Base-by-base conservation (phyloP, 176 grass and related monocot species). In the Cenchrus purpureus region DNA sequence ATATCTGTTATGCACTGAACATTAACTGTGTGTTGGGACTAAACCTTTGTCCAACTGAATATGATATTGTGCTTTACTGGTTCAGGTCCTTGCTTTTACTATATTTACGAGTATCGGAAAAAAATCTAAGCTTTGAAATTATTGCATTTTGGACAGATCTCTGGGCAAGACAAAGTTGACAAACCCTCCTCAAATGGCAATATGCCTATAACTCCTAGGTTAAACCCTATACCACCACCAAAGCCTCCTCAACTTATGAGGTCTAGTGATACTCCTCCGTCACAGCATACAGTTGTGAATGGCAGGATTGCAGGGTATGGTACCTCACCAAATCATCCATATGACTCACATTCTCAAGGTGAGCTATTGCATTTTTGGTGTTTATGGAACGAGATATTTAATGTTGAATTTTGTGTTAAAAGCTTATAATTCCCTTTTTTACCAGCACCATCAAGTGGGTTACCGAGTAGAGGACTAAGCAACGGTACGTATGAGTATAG, bases 401-500 rank as follows among this genome's bases (percentile, higher is more conserved):
- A 49, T 86, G 34, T 84, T 76, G 43, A 69, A 54, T 74, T 79
- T 71, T 55, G 12, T 86, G 68, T 65, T 85, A 59, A 84, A 82
- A 87, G 77, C 87, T 90, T 31, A 81, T 45, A 3, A 20, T 67
- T 89, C 37, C 32, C 80, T 83, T 55, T 90, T 58, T 88, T 25
- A 87, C 87, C 93, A 95, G 90, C 84, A 87, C 74, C 81, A 53
- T 67, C 89, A 79, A 74, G 80, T 92, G 93, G 86, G 52, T 65
- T 88, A 74, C 59, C 74, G 50, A 82, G 44, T 87, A 90, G 91
- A 84, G 89, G 81, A 60, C 66, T 88, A 68, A 84, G 72, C 83
- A 88, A 88, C 31, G 87, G 82, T 82, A 95, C 78, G 13, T 91
- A 94, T 58, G 89, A 95, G 53, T 93, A 98, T 92, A 88, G 87